Conservation (phyloP, 2,329 filamentous ascomycete genomes). For the Hymenoscyphus scutula region DNA sequence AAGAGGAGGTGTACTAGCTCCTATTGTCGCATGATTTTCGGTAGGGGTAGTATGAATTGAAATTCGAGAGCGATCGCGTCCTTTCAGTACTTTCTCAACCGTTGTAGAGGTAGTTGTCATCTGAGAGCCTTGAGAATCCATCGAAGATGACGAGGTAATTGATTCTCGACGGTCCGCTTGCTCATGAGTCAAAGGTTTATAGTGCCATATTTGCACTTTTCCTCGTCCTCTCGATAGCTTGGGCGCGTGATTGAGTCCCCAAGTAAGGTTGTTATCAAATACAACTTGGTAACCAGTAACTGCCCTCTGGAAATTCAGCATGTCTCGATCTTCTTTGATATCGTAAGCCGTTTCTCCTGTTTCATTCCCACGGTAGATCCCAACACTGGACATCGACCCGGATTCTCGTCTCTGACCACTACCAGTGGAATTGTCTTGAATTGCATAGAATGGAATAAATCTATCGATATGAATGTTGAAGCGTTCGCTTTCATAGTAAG, state of each 20-base stretch:
- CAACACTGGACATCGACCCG: background rate
- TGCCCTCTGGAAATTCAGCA: conserved; percentile 15
- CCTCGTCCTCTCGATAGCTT: conserved; percentile 6
- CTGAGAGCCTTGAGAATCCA: background rate
- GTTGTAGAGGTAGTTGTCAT: conserved; percentile 6
- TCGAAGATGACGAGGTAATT: conserved; percentile 6
- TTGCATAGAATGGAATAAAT: conserved; percentile 13
- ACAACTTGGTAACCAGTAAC: conserved; percentile 18
- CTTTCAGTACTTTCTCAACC: conserved; percentile 8
- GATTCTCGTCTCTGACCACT: background rate
- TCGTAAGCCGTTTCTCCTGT: conserved; percentile 12
- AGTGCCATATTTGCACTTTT: conserved; percentile 17
- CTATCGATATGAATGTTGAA: conserved; percentile 16
- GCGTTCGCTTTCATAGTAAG: conserved; percentile 10
- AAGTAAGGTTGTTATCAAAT: conserved; percentile 9
- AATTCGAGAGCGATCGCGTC: conserved; percentile 9
- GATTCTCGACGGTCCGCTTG: background rate
- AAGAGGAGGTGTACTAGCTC: conserved; percentile 10
- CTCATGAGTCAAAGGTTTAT: conserved; percentile 11
- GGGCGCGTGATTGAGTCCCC: conserved; percentile 11
- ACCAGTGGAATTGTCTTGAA: conserved; percentile 2
- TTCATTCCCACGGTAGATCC: conserved; percentile 15
- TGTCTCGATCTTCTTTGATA: conserved; percentile 6
- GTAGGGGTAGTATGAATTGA: conserved; percentile 9
- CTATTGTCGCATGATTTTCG: conserved; percentile 5